These are phyloP conservation scores for Aegilops umbellulata DNA, from an alignment of 176 grass and related monocot species.

Conservation along the genomic window DNA sequence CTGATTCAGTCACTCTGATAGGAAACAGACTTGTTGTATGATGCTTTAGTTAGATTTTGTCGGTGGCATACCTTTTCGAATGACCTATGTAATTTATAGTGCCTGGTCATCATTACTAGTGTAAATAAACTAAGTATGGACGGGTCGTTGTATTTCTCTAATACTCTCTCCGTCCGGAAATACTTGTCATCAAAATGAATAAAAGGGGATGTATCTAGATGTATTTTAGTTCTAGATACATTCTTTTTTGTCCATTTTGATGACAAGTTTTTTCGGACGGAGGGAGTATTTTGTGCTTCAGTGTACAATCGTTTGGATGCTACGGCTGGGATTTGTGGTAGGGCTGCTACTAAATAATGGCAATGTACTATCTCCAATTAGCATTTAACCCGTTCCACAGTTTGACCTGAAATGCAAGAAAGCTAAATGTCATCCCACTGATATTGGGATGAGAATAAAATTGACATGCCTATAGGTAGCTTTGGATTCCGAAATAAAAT, in stretches of 20 bases:
- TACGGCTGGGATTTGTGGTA: neutral
- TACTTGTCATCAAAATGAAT: no score
- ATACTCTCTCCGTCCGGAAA: no score
- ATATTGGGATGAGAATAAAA: no score
- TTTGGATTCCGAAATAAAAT: no score
- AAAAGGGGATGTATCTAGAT: no score
- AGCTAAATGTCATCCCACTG: no score
- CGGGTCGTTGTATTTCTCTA: neutral
- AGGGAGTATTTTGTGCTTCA: neutral
- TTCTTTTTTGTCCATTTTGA: no score
- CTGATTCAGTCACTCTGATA: neutral
- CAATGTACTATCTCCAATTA: neutral
- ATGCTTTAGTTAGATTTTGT: neutral
- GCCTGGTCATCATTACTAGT: neutral
- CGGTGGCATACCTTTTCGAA: neutral
- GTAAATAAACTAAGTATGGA: neutral
- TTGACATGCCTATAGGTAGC: no score
- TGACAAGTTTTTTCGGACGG: no score
- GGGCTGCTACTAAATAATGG: neutral
- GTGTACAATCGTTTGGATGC: neutral
- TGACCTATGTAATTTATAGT: neutral
- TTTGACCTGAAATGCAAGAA: no score
- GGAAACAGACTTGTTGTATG: neutral
- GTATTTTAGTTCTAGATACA: no score
- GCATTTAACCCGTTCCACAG: no score